phyloP scores from a whole-genome alignment of 2,329 filamentous ascomycete species.

The Aureobasidium sp. region DNA sequence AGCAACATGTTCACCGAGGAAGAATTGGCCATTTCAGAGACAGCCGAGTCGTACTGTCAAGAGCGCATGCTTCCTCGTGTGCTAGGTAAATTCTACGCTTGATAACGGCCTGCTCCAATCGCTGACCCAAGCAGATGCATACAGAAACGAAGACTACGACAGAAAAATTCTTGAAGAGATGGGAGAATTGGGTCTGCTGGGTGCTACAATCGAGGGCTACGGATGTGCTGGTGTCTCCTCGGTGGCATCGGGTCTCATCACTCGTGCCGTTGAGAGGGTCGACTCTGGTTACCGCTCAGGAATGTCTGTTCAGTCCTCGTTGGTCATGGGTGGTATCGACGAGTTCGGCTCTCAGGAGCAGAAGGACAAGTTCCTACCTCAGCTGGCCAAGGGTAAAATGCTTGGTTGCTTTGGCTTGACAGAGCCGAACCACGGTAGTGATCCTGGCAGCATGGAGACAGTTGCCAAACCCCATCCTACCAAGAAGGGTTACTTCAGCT shows the following conservation, averaged over 20 bases:
- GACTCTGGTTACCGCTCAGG: slow-evolving; percentile 88
- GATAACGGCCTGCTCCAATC: not conserved
- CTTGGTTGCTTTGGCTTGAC: slow-evolving; percentile 85
- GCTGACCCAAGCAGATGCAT: slow-evolving; percentile 56
- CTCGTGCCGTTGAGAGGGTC: slow-evolving; percentile 80
- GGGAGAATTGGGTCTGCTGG: slow-evolving; percentile 84
- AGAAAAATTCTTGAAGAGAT: slow-evolving; percentile 80
- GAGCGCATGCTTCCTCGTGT: slow-evolving; percentile 80
- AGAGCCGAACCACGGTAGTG: slow-evolving; percentile 87
- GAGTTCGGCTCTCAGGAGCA: slow-evolving; percentile 82
- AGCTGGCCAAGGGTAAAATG: slow-evolving; percentile 74
- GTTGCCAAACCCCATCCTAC: slow-evolving; percentile 75
- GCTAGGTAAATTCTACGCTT: slow-evolving; percentile 53
- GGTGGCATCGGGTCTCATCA: slow-evolving; percentile 84
- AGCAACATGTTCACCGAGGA: slow-evolving; percentile 79
- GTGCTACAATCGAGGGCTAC: slow-evolving; percentile 79
- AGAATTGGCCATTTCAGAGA: slow-evolving; percentile 82
- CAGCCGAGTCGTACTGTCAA: slow-evolving; percentile 89
- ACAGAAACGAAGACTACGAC: slow-evolving; percentile 81
- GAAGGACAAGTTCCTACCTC: slow-evolving; percentile 75
- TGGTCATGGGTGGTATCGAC: slow-evolving; percentile 89
- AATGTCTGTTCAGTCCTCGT: slow-evolving; percentile 87
- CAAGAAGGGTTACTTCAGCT: slow-evolving; percentile 71
- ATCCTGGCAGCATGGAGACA: slow-evolving; percentile 87
- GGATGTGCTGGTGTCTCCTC: slow-evolving; percentile 82